Evolutionary conservation across 2,329 filamentous ascomycete genomes (phyloP).

Genomic region (Penicillium hesseltinei): DNA sequence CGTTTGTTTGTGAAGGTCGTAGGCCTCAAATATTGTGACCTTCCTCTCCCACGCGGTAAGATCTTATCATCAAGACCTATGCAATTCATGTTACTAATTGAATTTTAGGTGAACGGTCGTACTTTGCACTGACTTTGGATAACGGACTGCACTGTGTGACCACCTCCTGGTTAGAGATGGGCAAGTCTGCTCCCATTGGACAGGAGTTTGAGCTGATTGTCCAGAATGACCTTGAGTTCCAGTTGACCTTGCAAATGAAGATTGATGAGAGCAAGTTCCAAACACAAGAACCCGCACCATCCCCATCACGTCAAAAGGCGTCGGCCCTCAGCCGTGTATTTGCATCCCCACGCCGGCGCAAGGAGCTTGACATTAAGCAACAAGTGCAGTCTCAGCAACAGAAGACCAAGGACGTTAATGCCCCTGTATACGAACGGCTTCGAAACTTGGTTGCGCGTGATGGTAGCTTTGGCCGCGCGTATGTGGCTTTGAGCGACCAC

Average conservation of each 20-base stretch:
- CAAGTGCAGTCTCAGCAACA: slow-evolving; percentile 79
- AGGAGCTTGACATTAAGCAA: slow-evolving; percentile 83
- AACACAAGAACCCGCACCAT: slow-evolving; percentile 42
- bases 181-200: slow-evolving; percentile 87
- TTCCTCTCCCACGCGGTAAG: slow-evolving; percentile 82
- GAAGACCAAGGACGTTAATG: slow-evolving; percentile 60
- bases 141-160: slow-evolving; percentile 98
- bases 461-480: slow-evolving; percentile 90
- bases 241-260: slow-evolving; percentile 94
- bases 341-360: slow-evolving; percentile 92
- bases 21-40: slow-evolving; percentile 90
- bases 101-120: slow-evolving; percentile 73
- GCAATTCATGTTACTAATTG: slow-evolving; percentile 24
- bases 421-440: slow-evolving; percentile 72
- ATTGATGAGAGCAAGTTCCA: slow-evolving; percentile 73
- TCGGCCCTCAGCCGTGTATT: slow-evolving; percentile 91
- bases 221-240: slow-evolving; percentile 96
- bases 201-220: slow-evolving; percentile 98
- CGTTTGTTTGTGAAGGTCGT: slow-evolving; percentile 98
- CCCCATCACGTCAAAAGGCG: slow-evolving; percentile 72
- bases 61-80: background rate
- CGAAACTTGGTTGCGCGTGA: slow-evolving; percentile 85
- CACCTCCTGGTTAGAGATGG: slow-evolving; percentile 90
- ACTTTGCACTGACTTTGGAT: slow-evolving; percentile 96
- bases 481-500: slow-evolving; percentile 90